Evolutionary conservation across 768 basidiomycete genomes (phyloP).

Genomic region (Dendrothele bispora): DNA sequence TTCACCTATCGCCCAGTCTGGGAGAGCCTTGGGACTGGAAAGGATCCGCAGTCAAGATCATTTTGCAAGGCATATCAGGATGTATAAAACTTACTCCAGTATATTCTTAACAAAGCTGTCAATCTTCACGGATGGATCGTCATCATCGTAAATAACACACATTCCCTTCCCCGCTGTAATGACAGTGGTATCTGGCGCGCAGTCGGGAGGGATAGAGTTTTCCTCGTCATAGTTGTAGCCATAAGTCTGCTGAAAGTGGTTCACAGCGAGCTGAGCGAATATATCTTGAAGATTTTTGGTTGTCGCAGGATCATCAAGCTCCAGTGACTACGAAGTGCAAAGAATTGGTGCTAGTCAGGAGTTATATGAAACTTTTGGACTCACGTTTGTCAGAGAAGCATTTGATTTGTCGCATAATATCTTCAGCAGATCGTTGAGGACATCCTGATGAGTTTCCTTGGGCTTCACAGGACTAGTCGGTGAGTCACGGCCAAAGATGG

Average conservation of each 20-base stretch:
- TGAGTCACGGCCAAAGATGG: too few relatives aligned
- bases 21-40: neutral
- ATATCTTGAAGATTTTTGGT: neutral
- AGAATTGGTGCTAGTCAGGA: neutral
- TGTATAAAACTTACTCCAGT: neutral
- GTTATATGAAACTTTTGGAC: neutral
- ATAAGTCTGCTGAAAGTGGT: neutral
- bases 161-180: neutral
- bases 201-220: neutral
- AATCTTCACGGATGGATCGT: neutral
- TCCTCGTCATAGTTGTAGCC: neutral
- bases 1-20: neutral
- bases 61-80: neutral
- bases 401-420: neutral
- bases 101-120: neutral
- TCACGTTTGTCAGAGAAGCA: neutral
- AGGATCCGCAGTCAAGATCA: neutral
- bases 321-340: neutral
- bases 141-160: neutral
- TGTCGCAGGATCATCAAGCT: neutral
- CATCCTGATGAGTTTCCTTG: neutral
- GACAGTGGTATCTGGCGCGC: neutral
- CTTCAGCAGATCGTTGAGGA: neutral
- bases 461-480: too few relatives aligned
- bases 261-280: neutral